Evolutionary conservation across 164 flowering plant species (phyloP).

Genomic region (Warburgia ugandensis): DNA sequence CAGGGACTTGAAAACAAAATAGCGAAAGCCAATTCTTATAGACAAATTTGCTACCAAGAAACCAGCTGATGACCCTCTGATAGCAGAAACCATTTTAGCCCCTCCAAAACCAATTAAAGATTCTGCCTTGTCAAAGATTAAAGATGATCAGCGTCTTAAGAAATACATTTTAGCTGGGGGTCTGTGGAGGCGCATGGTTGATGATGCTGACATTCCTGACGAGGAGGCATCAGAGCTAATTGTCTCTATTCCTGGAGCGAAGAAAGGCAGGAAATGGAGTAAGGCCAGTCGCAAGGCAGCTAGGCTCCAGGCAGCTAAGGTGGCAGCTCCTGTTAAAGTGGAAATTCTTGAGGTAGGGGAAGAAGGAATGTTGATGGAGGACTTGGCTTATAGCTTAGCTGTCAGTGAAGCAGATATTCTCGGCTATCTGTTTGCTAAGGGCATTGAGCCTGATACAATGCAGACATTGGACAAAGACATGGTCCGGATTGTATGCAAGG

Average conservation of each 20-base stretch:
- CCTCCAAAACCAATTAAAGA: constrained; percentile 57
- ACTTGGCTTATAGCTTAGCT: constrained; percentile 69
- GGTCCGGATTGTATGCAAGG: constrained; percentile 81
- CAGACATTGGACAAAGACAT: constrained; percentile 66
- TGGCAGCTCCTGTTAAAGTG: constrained; percentile 80
- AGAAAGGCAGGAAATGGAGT: constrained; percentile 86
- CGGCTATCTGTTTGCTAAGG: constrained; percentile 64
- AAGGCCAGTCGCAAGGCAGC: constrained; percentile 89
- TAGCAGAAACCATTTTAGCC: constrained; percentile 55
- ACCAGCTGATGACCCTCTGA: constrained; percentile 52
- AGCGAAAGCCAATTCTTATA: constrained; percentile 65
- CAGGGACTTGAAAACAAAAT: constrained; percentile 26
- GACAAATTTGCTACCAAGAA: constrained; percentile 87
- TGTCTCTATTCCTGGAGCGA: constrained; percentile 57
- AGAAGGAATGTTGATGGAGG: constrained; percentile 77
- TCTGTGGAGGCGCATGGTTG: constrained; percentile 39
- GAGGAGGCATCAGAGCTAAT: constrained; percentile 59
- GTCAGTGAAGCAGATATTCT: constrained; percentile 79
- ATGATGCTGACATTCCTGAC: constrained; percentile 34
- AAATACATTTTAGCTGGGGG: constrained; percentile 47
- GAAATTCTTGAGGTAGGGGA: constrained; percentile 92
- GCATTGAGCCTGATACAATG: constrained; percentile 75
- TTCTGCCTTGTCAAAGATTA: constrained; percentile 41
- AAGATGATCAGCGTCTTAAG: constrained; percentile 56
- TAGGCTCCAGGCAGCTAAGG: constrained; percentile 70